Base-by-base conservation (phyloP, 2,329 filamentous ascomycete species). In the Tothia fuscella region DNA sequence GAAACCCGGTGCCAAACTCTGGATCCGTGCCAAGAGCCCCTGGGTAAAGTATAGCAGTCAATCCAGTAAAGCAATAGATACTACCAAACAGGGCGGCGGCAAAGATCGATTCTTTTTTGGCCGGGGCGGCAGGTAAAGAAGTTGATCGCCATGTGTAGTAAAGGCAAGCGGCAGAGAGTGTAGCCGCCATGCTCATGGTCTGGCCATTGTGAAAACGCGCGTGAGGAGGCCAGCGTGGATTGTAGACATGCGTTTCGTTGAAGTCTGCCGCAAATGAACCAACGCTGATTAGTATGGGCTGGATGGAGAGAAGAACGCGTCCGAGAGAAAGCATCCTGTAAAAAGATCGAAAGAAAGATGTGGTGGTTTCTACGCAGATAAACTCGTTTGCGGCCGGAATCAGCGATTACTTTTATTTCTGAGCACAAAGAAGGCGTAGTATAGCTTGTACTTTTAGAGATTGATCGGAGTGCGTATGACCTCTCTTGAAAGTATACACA, bases 221-320 rank as follows among this genome's bases (percentile, higher is more conserved):
- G 50, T 72, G 68, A 0, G 66, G 65, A 2, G 66, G 61, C 68
- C 68, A 72, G 39, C 52, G 51, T 0, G 66, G 65, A 48, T 72
- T 70, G 40, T 56, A 54, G 45, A 71, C 56, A 53, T 70, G 67
- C 2, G 66, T 68, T 40, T 65, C 54, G 48, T 52, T 59, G 49
- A 50, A 60, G 45, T 60, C 58, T 32, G 56, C 57, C 5, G 53
- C 6, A 41, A 57, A 62, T 20, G 56, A 53, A n/a, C 56, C 59
- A 31, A 53, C 40, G 22, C 48, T 44, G 42, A 57, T 59, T 29
- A 51, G 24, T 3, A 61, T 47, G 35, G 56, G 58, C 20, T 51
- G 50, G 21, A 60, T 43, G 20, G 53, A 41, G 28, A 62, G 51
- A 42, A 59, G 46, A 29, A 43, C 24, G 31, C 54, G 53, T 36